phyloP scores from a whole-genome alignment of 768 basidiomycete species.

The Macrolepiota albuminosa region DNA sequence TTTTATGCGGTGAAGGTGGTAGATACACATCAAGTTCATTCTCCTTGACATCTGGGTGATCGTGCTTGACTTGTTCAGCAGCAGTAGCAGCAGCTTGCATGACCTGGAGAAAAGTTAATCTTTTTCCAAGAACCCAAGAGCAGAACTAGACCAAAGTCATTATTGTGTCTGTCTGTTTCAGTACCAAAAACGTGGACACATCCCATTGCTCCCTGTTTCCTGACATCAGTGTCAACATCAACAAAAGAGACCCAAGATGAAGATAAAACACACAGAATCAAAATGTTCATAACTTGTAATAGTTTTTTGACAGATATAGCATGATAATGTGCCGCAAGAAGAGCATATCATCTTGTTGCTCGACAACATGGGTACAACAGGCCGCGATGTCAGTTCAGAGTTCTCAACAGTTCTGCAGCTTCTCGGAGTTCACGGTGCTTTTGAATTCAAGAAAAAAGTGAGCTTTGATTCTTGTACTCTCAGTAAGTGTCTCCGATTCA shows the following conservation, averaged over 20 bases:
- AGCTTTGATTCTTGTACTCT: no score
- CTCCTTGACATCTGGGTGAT: conserved; percentile 49
- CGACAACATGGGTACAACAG: conserved; percentile 21
- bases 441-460: no score
- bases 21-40: conserved; percentile 48
- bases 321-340: conserved; percentile 52
- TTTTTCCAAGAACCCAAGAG: neutral
- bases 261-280: conserved; percentile 11
- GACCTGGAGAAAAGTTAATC: conserved; percentile 33
- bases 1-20: conserved; percentile 25
- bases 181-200: conserved; percentile 9
- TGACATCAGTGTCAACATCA: neutral
- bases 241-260: neutral
- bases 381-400: neutral
- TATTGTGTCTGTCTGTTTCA: conserved; percentile 3
- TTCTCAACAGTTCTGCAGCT: neutral
- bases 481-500: neutral
- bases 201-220: neutral
- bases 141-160: conserved; percentile 3
- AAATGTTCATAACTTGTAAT: conserved; percentile 68
- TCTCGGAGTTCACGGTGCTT: no score
- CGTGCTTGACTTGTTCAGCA: conserved; percentile 41
- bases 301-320: conserved; percentile 65
- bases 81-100: conserved; percentile 51
- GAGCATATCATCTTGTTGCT: conserved; percentile 80